Evolutionary conservation across 1,139 yeast genomes (phyloP).

Genomic region (Wickerhamomyces sp.): DNA sequence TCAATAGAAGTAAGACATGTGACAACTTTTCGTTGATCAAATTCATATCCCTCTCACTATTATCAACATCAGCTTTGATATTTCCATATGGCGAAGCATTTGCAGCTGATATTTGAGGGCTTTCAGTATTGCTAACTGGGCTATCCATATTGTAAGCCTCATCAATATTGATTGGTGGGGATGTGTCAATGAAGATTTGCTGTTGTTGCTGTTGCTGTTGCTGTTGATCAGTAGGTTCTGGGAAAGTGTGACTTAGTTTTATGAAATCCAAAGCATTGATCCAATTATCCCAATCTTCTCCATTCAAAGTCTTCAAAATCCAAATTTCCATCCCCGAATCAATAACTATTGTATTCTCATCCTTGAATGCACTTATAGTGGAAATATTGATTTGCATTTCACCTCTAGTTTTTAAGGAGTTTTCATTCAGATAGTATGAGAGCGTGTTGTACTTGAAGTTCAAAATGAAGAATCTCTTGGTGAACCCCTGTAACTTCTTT

Average conservation of each 20-base stretch:
- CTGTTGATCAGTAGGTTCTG: not conserved
- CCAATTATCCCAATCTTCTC: slow-evolving; percentile 75
- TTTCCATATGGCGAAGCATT: not conserved
- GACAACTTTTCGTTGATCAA: not conserved
- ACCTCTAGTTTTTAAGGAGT: slow-evolving; percentile 71
- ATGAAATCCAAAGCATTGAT: slow-evolving; percentile 54
- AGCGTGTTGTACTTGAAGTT: slow-evolving; percentile 80
- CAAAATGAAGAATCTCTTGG: slow-evolving; percentile 76
- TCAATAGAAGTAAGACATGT: not conserved
- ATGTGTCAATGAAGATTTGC: not conserved
- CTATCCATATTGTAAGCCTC: not conserved
- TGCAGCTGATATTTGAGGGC: not conserved
- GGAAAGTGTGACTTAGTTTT: slow-evolving; percentile 12
- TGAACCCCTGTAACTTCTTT: slow-evolving; percentile 80
- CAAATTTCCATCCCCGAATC: slow-evolving; percentile 97
- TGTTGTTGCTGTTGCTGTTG: no score
- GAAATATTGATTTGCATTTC: slow-evolving; percentile 85
- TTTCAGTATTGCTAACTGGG: slow-evolving; percentile 2
- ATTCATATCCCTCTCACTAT: not conserved
- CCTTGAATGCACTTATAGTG: slow-evolving; percentile 73
- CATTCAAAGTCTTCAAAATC: slow-evolving; percentile 69
- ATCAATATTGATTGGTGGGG: not conserved
- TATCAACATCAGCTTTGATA: not conserved
- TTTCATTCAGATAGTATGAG: slow-evolving; percentile 74
- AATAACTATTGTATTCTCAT: slow-evolving; percentile 64